Conservation (phyloP, 2,329 filamentous ascomycete genomes). For the Tympanopsis confertula region DNA sequence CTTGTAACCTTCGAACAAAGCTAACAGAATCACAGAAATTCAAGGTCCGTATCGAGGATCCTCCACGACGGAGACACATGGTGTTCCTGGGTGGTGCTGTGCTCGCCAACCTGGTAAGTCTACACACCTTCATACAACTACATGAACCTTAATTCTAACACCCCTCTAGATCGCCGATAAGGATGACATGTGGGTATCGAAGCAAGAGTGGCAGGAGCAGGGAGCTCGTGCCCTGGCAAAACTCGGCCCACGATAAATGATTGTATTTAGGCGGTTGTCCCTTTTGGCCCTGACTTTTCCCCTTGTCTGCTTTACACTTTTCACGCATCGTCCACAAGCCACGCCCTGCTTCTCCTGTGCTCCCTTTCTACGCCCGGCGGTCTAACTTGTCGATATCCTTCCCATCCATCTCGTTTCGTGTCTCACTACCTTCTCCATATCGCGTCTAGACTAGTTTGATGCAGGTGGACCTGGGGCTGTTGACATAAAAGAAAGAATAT, state of each 20-base stretch:
- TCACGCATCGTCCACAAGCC: too few species aligned
- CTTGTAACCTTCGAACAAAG: not conserved
- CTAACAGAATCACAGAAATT: constrained; percentile 60
- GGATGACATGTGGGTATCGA: constrained; percentile 97
- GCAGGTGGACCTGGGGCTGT: too few species aligned
- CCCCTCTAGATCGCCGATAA: constrained; percentile 84
- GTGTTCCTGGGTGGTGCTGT: constrained; percentile 97
- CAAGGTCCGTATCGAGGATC: constrained; percentile 98
- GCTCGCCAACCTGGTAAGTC: constrained; percentile 69
- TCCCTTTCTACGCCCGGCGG: too few species aligned
- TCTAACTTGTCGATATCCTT: too few species aligned
- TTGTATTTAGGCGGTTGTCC: too few species aligned
- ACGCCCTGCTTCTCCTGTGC: too few species aligned
- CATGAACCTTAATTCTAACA: not conserved
- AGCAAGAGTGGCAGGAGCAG: constrained; percentile 93
- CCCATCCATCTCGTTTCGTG: too few species aligned
- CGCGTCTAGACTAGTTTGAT: too few species aligned
- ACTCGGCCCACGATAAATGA: constrained; percentile 75
- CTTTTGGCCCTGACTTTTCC: too few species aligned
- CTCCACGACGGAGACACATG: constrained; percentile 91
- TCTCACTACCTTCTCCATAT: too few species aligned
- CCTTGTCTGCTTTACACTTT: too few species aligned
- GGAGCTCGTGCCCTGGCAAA: constrained; percentile 78
- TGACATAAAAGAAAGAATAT: too few species aligned
- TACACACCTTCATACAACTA: not conserved